Base-by-base conservation (phyloP, 2,329 filamentous ascomycete species). In the Aspergillus pseudotamarii region DNA sequence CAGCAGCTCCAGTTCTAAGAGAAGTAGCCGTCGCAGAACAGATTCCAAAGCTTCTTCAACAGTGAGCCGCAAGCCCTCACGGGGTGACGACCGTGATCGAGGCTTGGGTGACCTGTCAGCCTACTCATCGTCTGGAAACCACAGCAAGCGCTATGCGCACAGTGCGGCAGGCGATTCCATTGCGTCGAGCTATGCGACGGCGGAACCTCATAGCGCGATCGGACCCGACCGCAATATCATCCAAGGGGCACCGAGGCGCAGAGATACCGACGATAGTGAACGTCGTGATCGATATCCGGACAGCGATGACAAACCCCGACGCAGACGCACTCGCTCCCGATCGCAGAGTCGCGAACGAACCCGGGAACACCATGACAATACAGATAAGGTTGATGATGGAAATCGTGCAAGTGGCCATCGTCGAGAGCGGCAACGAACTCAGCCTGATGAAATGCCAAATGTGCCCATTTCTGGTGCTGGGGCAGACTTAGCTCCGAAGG, bases 71-170 rank as follows among this genome's bases (percentile, higher is more conserved):
- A 80, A 77, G 70, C 75, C 78, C 61, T 71, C 79, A 75, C 77
- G 79, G 75, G 76, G 77, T 79, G 80, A 82, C 76, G 79, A 81
- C 75, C 79, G 79, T 77, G 79, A 78, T 61, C 76, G 77, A 60
- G 78, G 75, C 61, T 69, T 78, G 67, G 75, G 73, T 59, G 76
- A 78, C 66, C 63, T 76, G 66, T 68, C 71, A 23, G 61, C 68
- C 59, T 74, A 75, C 60, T 59, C 71, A 50, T 67, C 71, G 11
- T 69, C 72, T 16, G 59, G 65, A 50, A 68, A 66, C 53, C 69
- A 69, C 55, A 73, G 66, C 65, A 69, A 59, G 66, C 73, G 72
- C 51, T 69, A 71, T 59, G 66, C 72, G 12, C 55, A 69, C 21
- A 76, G 74, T 59, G 63, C 64, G 23, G 70, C 72, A 16, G 71